Base-by-base conservation (phyloP, 2,329 filamentous ascomycete genomes). In the Diaporthe humulicola region DNA sequence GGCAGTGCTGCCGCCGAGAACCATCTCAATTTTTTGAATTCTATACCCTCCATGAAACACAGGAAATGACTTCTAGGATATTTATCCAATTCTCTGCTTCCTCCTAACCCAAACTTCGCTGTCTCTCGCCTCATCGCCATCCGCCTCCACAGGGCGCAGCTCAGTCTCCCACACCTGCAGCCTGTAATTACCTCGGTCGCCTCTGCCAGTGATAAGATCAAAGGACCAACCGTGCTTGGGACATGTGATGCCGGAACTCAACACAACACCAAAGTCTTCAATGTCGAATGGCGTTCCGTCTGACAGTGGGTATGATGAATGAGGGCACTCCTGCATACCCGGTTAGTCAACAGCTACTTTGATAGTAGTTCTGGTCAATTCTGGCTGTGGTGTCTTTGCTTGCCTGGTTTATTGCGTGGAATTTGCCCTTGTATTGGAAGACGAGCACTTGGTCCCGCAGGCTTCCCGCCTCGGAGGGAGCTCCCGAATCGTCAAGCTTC, bases 171-270 rank as follows among this genome's bases (percentile, higher is more conserved):
- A 76, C 15, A 76, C 57, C 45, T 76, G 73, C n/a, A 76, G 56
- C 52, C 64, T 73, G 42, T 75, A 76, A 7, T 72, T 76, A 1
- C 73, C 73, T 54, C 75, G 73, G 33, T 76, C 75, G 12, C 70
- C 64, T 42, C 70, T 66, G 17, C 75, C 75, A 3, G 48, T 75
- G 14, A 66, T 66, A 10, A 76, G 40, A 38, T 76, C 75, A 30
- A 76, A 76, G 0, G 75, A 76, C 75, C 75, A 76, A 5, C 73
- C 73, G 42, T 76, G 75, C 36, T 73, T 76, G 25, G 75, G 75
- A 36, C 75, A 76, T 9, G 75, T 76, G 15, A 76, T 64, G 1
- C 73, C 75, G 17, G 75, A 56, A 38, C 75, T 76, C 66, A 70
- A 73, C 2, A 76, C 64, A 40, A 76, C 69, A 30, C 75, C 75